Base-by-base conservation (phyloP, 1,139 yeast species). In the Pichia sp. region DNA sequence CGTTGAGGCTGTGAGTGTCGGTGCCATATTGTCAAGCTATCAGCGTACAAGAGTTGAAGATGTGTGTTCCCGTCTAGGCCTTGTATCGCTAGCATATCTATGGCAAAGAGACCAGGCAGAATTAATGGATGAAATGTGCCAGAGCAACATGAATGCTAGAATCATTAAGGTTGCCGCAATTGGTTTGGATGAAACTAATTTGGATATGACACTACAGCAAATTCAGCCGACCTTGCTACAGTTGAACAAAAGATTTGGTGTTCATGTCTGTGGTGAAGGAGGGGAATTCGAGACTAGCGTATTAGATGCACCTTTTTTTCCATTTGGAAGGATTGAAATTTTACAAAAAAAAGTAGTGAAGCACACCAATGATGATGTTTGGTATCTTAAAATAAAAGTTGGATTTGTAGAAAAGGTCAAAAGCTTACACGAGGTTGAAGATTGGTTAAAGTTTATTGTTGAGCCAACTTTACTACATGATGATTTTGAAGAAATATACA, bases 251-350 rank as follows among this genome's bases (percentile, higher is more conserved):
- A 70, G 72, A 69, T 91, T 81, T 66, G 95, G 91, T 1, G 87
- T 91, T 9, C 97, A 93, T 66, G 82, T 93, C 0, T 93, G 99
- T 71, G 99, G 99, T 8, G 99, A 93, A 72, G 99, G 99, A 21
- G 99, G 99, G 1, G 99, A 93, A 67, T 93, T 90, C 66, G 99
- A 93, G 66, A 85, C 96, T 0, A 72, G 91, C 59, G 98, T 93
- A 2, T 73, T 93, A 30, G 97, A 93, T 67, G 87, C 95, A 2
- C 95, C 96, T 0, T 83, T 87, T 55, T 93, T 93, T 69, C 72
- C 70, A 40, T 53, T 62, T 19, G 80, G 81, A 48, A 73, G 70
- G 54, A 67, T 91, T 46, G 72, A 70, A 18, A 70, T 87, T 19
- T 69, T 66, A 0, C 70, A 74, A 3, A 63, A 63, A n/a, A 65